A percentile compares a stretch with the other conserved stretches of the same genome.
phyloP scores from a whole-genome alignment of 495 filamentous ascomycete genomes.

The Aspergillus egyptiacus region DNA sequence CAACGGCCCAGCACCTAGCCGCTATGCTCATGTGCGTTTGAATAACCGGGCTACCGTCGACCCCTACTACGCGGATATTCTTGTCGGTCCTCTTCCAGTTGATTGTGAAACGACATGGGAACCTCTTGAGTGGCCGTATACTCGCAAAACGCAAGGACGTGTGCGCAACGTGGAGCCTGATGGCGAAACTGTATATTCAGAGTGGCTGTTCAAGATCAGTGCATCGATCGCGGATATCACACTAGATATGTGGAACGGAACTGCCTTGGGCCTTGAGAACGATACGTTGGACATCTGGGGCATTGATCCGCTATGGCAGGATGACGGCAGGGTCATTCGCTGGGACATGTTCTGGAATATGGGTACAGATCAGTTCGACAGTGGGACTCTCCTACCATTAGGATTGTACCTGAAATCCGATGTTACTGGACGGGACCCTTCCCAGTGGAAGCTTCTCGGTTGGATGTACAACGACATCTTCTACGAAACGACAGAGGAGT shows the following conservation, averaged over 20 bases:
- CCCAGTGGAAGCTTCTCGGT: slow-evolving; percentile 15
- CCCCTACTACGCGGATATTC: slow-evolving; percentile 13
- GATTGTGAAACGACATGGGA: slow-evolving; percentile 4
- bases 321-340: slow-evolving; percentile 14
- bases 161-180: slow-evolving; percentile 17
- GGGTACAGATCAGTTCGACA: slow-evolving; percentile 11
- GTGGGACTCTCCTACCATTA: slow-evolving; percentile 10
- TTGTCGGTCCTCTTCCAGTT: slow-evolving; percentile 13
- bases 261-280: slow-evolving; percentile 14
- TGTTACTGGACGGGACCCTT: slow-evolving; percentile 16
- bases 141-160: slow-evolving; percentile 12
- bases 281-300: slow-evolving; percentile 16
- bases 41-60: slow-evolving; percentile 13
- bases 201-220: slow-evolving; percentile 17
- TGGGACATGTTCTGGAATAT: slow-evolving; percentile 19
- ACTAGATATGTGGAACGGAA: slow-evolving; percentile 13
- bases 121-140: slow-evolving; percentile 12
- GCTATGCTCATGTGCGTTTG: slow-evolving; percentile 14
- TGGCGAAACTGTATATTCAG: slow-evolving; percentile 9
- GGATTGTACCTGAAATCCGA: slow-evolving; percentile 16
- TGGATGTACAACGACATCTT: slow-evolving; percentile 20
- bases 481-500: slow-evolving; percentile 16
- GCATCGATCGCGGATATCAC: slow-evolving; percentile 15
- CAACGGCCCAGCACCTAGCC: not conserved
- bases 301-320: slow-evolving; percentile 16